Evolutionary conservation across 306 rosid genomes (phyloP), one percentile per base, ranked within the genome.

Genomic region (Lotus japonicus): DNA sequence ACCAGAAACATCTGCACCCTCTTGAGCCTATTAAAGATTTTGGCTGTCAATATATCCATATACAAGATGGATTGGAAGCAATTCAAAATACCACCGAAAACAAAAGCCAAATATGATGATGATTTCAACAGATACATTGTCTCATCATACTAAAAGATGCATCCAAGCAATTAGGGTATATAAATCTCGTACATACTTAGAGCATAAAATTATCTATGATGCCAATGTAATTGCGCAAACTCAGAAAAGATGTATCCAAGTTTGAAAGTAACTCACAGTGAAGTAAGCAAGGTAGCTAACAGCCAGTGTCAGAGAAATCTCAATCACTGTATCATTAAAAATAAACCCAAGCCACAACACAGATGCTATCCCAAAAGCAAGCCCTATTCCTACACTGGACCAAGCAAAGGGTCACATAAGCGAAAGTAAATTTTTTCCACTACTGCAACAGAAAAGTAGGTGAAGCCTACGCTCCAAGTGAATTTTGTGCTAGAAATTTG

Each of bases 281-380:
- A 74, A 92, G 81, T 89, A 88, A 58, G 97, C 92, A 77, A 86
- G 13, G 77, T 92, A 89, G 89, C 95, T 89, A 83, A 92, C 95
- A 59, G 95, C 89, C 64, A 89, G 82, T 62, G 98, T 89, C 6
- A 92, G 83, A 18, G 98, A 46, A 74, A 89, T 92, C 85, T 89
- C 98, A 76, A 92, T 92, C 78, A 92, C 91, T 1, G 91, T 92
- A 85, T 92, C 98, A 66, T 92, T 89, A 78, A 92, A 92, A 78
- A 92, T 92, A 77, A 82, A 85, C 65, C 94, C 89, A 58, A 89
- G 98, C 97, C 97, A 92, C 74, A 92, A 33, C 60, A 88, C 92
- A 70, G 96, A 92, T 67, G 75, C 84, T 67, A 92, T 86, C 69
- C 97, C 98, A 66, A 75, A 92, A 61, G 98, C 97, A 80, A 92